Base-by-base conservation (phyloP, 352 stramenopile species). In the Blastocystis sp. region DNA sequence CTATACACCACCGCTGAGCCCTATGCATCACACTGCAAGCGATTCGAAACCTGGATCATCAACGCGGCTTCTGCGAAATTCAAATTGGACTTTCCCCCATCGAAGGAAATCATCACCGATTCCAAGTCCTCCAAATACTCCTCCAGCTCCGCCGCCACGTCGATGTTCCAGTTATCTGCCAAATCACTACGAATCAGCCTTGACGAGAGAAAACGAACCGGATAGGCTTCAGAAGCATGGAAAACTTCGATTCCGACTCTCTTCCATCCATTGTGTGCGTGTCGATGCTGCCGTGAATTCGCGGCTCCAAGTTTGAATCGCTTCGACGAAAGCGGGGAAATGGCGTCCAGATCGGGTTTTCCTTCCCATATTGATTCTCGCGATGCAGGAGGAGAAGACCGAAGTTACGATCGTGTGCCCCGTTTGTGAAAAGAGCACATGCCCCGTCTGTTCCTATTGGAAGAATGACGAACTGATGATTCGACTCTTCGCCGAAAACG, bases 121-220 rank as follows among this genome's bases (percentile, higher is more conserved):
- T 90, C 87, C 74, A 95, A 90, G 71, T 94, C 93, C 87, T 95
- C 93, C 66, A 96, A 92, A 89, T 96, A 96, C 87, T 95, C 93
- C 89, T 95, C 94, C 19, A 96, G 90, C 79, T 96, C 93, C 28
- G 92, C 89, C 24, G 93, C 94, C n/a, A 96, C 79, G 80, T 96
- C 93, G 70, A 96, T 95, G 90, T 95, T 94, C 92, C 93, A 95
- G 90, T 95, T 96, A 90, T 95, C 92, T 71, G 93, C 94, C 90
- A 96, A 89, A 89, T 96, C 94, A 34, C 93, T 96, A 87, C 4
- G 34, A n/a, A 63, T 45, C 11, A 60, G 6, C 19, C 28, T 10
- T 24, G 4, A 38, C 11, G n/a, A 64, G 1, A 9, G 14, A 21
- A 59, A 9, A 60, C 57, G 40, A 24, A 89, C 76, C 76, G 66